Conservation (phyloP, 164 flowering plant species). For the Amborella trichopoda region DNA sequence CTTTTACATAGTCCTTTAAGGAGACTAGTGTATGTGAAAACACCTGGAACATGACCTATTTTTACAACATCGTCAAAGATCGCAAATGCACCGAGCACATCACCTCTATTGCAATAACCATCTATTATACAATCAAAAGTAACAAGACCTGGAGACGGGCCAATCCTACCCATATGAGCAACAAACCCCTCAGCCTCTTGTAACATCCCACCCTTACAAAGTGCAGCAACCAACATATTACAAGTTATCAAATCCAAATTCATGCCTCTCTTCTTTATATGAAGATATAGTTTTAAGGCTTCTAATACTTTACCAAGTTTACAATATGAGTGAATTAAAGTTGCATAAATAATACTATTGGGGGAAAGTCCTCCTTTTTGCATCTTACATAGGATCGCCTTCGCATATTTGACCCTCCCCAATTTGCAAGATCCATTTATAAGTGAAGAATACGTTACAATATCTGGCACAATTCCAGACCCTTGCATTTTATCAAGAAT, state of each 20-base stretch:
- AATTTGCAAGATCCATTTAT: slow-evolving; percentile 53
- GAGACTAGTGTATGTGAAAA: slow-evolving; percentile 44
- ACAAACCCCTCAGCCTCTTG: slow-evolving; percentile 54
- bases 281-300: slow-evolving; percentile 37
- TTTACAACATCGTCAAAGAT: slow-evolving; percentile 53
- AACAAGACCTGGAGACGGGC: slow-evolving; percentile 31
- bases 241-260: slow-evolving; percentile 33
- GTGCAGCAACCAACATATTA: slow-evolving; percentile 40
- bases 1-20: slow-evolving; percentile 64
- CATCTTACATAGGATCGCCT: slow-evolving; percentile 58
- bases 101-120: slow-evolving; percentile 49
- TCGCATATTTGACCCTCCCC: slow-evolving; percentile 31
- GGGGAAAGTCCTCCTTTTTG: slow-evolving; percentile 34
- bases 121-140: slow-evolving; percentile 52
- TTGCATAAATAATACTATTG: slow-evolving; percentile 38
- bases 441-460: slow-evolving; percentile 63
- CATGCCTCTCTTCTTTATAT: slow-evolving; percentile 34
- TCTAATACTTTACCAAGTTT: slow-evolving; percentile 30
- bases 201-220: slow-evolving; percentile 44
- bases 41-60: slow-evolving; percentile 41
- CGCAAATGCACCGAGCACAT: slow-evolving; percentile 43
- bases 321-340: slow-evolving; percentile 49
- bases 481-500: slow-evolving; percentile 37
- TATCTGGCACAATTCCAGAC: slow-evolving; percentile 43
- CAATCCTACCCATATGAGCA: slow-evolving; percentile 40